Evolutionary conservation across 2,329 filamentous ascomycete species (phyloP).

Genomic region (Annulohypoxylon truncatum): DNA sequence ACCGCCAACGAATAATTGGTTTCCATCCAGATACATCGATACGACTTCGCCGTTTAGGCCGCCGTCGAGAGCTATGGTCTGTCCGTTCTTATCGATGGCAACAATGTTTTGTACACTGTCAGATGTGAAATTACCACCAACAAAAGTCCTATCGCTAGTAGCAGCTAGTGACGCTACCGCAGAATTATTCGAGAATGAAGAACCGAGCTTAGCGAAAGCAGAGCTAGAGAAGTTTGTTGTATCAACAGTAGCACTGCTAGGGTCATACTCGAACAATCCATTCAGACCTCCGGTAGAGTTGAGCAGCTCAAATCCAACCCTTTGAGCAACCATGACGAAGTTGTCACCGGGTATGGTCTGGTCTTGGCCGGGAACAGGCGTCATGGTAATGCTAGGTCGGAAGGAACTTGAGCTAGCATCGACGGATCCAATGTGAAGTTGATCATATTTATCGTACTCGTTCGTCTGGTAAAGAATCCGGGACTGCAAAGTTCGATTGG

Average conservation of each 20-base stretch:
- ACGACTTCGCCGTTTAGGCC: conserved; percentile 85
- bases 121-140: conserved; percentile 87
- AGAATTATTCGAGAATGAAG: conserved; percentile 74
- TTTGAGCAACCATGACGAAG: conserved; percentile 88
- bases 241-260: conserved; percentile 67
- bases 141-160: conserved; percentile 73
- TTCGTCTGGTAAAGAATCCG: conserved; percentile 88
- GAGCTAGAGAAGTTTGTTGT: conserved; percentile 75
- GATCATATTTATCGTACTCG: conserved; percentile 95
- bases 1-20: conserved; percentile 82
- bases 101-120: conserved; percentile 79
- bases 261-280: conserved; percentile 89
- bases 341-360: conserved; percentile 57
- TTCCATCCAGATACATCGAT: conserved; percentile 74
- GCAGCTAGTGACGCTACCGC: conserved; percentile 76
- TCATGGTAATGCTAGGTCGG: conserved; percentile 82
- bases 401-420: conserved; percentile 80
- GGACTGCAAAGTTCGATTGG: conserved; percentile 61
- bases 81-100: conserved; percentile 73
- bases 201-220: conserved; percentile 80
- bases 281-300: conserved; percentile 85
- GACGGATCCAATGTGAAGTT: conserved; percentile 86
- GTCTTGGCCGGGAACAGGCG: conserved; percentile 72
- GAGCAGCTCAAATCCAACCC: conserved; percentile 80
- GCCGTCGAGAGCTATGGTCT: conserved; percentile 70